Conservation (phyloP, 805 yeast genomes). For the Martiniozyma abietophila region DNA sequence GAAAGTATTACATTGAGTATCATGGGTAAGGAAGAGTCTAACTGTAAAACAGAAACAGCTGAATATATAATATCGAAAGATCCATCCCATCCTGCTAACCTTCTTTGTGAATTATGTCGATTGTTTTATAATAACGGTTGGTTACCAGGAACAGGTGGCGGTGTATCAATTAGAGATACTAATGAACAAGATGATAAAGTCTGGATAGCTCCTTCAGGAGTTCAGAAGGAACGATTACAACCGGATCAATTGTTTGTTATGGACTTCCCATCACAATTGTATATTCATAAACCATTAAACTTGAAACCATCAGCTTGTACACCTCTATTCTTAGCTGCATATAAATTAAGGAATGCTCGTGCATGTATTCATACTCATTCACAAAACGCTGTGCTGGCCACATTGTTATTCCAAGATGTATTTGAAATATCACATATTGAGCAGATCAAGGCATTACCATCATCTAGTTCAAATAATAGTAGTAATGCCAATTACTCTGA, state of each 20-base stretch:
- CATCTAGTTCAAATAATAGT: constrained; percentile 60
- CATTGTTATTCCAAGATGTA: constrained; percentile 59
- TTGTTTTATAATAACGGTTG: constrained; percentile 73
- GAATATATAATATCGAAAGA: constrained; percentile 16
- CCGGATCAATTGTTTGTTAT: constrained; percentile 78
- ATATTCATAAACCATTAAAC: constrained; percentile 49
- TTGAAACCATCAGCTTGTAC: constrained; percentile 92
- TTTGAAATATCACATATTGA: constrained; percentile 76
- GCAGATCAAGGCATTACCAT: constrained; percentile 88
- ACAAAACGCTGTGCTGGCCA: constrained; percentile 74
- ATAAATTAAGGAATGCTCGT: constrained; percentile 59
- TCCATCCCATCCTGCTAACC: constrained; percentile 62
- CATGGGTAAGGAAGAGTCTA: too few species aligned
- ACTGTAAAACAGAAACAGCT: too few species aligned
- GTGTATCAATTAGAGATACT: constrained; percentile 68
- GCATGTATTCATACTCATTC: constrained; percentile 96
- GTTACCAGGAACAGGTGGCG: constrained; percentile 97
- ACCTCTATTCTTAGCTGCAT: constrained; percentile 73
- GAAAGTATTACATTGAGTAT: too few species aligned
- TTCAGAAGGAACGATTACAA: constrained; percentile 80
- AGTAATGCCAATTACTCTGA: constrained; percentile 57
- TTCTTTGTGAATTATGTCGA: constrained; percentile 74
- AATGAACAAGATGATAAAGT: constrained; percentile 46
- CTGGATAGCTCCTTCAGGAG: constrained; percentile 91
- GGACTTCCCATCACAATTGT: constrained; percentile 41